Conservation (phyloP, 768 basidiomycete genomes). For the Candolleomyces aberdarensis region DNA sequence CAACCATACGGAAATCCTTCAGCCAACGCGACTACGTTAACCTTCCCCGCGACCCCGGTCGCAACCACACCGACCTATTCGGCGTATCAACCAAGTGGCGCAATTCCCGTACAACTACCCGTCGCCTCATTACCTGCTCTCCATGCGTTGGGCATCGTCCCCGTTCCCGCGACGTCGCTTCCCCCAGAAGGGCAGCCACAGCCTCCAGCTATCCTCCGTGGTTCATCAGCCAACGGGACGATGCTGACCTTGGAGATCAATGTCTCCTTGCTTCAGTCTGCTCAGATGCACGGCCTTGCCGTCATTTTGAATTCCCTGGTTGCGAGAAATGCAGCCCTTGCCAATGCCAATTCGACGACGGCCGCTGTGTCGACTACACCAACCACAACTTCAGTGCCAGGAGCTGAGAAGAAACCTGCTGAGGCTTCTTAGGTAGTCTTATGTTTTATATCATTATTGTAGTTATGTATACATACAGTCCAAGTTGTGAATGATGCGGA, state of each 20-base stretch:
- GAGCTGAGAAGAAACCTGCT: neutral
- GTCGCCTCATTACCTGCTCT: constrained; percentile 62
- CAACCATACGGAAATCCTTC: constrained; percentile 49
- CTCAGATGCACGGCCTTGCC: constrained; percentile 77
- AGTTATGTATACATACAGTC: neutral
- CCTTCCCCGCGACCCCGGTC: constrained; percentile 21
- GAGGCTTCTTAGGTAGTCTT: neutral
- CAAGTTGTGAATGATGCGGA: neutral
- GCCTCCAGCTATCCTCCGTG: constrained; percentile 74
- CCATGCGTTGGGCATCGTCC: constrained; percentile 69
- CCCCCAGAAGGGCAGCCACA: constrained; percentile 54
- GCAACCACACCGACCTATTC: constrained; percentile 29
- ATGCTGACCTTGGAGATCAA: constrained; percentile 80
- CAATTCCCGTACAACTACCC: constrained; percentile 70
- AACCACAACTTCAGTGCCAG: neutral
- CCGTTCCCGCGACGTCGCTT: constrained; percentile 56
- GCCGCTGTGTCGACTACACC: neutral
- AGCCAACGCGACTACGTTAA: constrained; percentile 33
- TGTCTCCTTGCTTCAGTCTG: constrained; percentile 63
- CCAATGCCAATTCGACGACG: constrained; percentile 11
- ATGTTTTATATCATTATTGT: neutral
- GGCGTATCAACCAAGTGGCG: constrained; percentile 36
- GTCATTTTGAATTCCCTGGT: constrained; percentile 70
- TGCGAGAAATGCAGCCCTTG: constrained; percentile 36
- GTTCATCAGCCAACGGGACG: constrained; percentile 67